phyloP scores from a whole-genome alignment of 2,329 filamentous ascomycete genomes.

The Fusarium chuoi region DNA sequence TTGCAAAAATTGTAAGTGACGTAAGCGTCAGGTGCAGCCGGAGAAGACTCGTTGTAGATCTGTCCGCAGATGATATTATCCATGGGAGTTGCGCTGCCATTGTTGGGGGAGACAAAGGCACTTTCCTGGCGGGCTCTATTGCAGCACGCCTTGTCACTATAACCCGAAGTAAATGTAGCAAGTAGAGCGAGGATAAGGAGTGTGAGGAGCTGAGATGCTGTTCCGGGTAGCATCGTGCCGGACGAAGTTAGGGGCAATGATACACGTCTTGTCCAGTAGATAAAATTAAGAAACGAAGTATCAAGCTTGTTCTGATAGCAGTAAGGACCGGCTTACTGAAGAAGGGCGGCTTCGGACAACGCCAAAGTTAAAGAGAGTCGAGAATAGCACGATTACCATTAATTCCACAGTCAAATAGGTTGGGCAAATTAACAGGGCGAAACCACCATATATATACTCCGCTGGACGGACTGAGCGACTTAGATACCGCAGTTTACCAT shows the following conservation, averaged over 20 bases:
- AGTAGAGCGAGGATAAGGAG: accelerated
- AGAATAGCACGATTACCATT: too few relatives aligned
- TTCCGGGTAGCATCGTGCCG: neutral
- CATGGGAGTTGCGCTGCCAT: neutral
- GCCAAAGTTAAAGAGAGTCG: accelerated
- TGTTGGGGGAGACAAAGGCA: neutral
- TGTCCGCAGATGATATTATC: neutral
- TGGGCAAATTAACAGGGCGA: too few relatives aligned
- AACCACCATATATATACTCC: neutral
- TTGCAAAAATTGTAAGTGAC: neutral
- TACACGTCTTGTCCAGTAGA: neutral
- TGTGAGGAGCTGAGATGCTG: accelerated
- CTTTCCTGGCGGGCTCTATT: neutral
- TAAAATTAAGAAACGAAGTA: accelerated
- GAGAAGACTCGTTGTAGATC: neutral
- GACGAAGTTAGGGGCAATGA: accelerated
- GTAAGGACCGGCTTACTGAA: accelerated
- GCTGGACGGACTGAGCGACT: neutral
- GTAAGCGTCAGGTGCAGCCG: neutral
- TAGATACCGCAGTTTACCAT: accelerated
- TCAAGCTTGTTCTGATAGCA: accelerated
- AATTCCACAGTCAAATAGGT: too few relatives aligned
- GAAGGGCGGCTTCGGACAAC: accelerated
- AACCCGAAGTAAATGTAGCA: neutral
- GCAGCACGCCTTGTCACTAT: neutral